Evolutionary conservation across 257 asterid species (phyloP).

Genomic region (Eucommia ulmoides): DNA sequence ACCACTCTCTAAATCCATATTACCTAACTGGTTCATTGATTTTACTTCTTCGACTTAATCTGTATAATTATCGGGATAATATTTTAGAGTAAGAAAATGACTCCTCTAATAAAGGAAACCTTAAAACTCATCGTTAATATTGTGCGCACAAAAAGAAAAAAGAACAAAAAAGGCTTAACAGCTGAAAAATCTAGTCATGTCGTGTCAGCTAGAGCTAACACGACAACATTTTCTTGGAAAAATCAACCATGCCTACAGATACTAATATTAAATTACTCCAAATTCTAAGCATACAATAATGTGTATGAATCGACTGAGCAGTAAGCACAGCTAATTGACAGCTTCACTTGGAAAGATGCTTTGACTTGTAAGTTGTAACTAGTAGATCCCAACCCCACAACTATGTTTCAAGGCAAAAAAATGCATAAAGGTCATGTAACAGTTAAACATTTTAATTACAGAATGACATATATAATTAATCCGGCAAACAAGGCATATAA

Average conservation of each 20-base stretch:
- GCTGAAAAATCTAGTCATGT: neutral
- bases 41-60: no score
- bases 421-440: neutral
- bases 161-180: neutral
- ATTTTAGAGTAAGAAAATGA: no score
- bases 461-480: no score
- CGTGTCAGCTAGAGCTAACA: neutral
- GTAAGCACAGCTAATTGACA: neutral
- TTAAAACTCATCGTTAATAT: no score
- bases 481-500: neutral
- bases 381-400: neutral
- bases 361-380: neutral
- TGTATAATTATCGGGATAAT: no score
- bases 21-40: no score
- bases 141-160: neutral
- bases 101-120: no score
- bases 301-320: neutral
- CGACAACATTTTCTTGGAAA: neutral
- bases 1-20: no score
- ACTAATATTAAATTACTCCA: neutral
- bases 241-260: neutral
- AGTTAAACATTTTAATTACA: no score
- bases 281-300: neutral
- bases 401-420: neutral
- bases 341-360: neutral